A percentile compares a stretch with the other conserved stretches of the same genome.
Conservation (phyloP, 768 basidiomycete genomes). For the Lepiota venenata region DNA sequence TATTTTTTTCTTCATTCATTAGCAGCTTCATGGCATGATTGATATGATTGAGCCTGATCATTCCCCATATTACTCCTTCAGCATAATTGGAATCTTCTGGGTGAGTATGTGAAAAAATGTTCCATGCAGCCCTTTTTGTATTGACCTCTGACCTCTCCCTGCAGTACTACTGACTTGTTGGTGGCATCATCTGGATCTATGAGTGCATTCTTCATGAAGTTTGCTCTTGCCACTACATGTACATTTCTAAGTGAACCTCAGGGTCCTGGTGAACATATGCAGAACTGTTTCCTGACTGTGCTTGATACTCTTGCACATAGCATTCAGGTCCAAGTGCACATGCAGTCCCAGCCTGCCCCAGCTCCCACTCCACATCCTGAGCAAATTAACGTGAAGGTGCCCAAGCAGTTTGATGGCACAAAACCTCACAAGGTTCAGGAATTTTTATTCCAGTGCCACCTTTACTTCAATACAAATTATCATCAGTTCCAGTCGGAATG, state of each 20-base stretch:
- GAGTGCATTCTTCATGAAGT: slow-evolving; percentile 93
- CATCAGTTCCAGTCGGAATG: no score
- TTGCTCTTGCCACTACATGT: slow-evolving; percentile 86
- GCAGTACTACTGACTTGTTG: slow-evolving; percentile 87
- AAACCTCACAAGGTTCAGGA: no score
- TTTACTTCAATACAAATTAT: no score
- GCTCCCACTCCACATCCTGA: no score
- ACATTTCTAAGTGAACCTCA: slow-evolving; percentile 90
- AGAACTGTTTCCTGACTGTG: no score
- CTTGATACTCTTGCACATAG: no score
- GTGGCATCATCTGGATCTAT: slow-evolving; percentile 78
- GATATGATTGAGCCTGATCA: slow-evolving; percentile 94
- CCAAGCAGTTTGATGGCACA: no score
- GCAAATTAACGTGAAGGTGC: no score
- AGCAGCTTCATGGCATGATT: slow-evolving; percentile 97
- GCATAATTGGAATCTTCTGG: slow-evolving; percentile 93
- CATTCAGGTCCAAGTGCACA: no score
- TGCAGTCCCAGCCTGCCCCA: no score
- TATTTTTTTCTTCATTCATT: slow-evolving; percentile 87
- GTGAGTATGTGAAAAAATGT: slow-evolving; percentile 50
- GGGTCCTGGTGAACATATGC: no score
- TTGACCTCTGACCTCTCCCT: not conserved
- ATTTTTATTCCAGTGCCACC: no score
- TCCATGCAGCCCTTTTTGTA: slow-evolving; percentile 7
- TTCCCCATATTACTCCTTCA: slow-evolving; percentile 82